These are phyloP conservation scores for Astragalus glycyphyllos DNA, from an alignment of 306 rosid species.

Conservation along the genomic window DNA sequence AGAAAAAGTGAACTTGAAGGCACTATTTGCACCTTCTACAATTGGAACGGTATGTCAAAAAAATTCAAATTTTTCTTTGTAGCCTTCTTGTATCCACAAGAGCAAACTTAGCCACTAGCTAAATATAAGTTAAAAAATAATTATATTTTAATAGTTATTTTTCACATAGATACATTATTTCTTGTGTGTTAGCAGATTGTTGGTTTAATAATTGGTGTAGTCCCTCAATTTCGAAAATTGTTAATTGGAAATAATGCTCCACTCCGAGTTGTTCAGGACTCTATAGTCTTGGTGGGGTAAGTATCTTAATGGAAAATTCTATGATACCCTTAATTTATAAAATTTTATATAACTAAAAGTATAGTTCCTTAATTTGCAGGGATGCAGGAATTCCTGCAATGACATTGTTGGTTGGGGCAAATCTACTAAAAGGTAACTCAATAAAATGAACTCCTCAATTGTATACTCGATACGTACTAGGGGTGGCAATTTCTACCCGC, in stretches of 20 bases:
- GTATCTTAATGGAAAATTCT: neutral
- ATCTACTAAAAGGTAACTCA: constrained; percentile 48
- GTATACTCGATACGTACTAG: no score
- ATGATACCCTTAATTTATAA: no score
- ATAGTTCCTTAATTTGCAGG: constrained; percentile 23
- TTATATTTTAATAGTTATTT: neutral
- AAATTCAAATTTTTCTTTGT: neutral
- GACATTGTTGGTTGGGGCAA: constrained; percentile 55
- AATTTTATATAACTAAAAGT: neutral
- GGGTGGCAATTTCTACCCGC: no score
- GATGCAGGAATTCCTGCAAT: constrained; percentile 51
- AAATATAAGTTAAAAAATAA: neutral
- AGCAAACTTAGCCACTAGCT: no score
- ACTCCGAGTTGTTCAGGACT: constrained; percentile 45
- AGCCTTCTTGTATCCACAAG: neutral
- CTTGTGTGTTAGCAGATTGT: constrained; percentile 39
- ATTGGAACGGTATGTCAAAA: constrained; percentile 44
- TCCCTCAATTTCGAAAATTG: constrained; percentile 41
- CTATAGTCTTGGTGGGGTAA: constrained; percentile 53
- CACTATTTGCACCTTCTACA: constrained; percentile 46
- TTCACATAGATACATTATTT: neutral
- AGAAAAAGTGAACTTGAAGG: constrained; percentile 40
- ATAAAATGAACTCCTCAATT: constrained; percentile 1
- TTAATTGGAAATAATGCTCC: constrained; percentile 46
- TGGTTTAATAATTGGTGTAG: constrained; percentile 50